A percentile compares a stretch with the other conserved stretches of the same genome.
These are phyloP conservation scores for Psilocybe cyanescens DNA, from an alignment of 768 basidiomycete species.

Conservation along the genomic window DNA sequence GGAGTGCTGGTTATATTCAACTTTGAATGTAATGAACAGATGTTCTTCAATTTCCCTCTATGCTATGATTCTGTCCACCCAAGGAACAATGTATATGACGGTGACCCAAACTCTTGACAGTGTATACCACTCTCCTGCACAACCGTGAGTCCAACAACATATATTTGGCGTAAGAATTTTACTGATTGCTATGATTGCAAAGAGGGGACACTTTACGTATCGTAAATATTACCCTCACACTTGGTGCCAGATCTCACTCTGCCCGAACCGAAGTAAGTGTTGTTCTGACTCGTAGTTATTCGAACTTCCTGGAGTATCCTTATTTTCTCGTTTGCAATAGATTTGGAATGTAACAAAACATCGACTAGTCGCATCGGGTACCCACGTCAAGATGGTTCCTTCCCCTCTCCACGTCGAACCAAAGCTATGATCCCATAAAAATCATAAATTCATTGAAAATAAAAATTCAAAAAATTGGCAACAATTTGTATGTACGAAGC, in stretches of 20 bases:
- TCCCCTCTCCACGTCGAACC: constrained; percentile 23
- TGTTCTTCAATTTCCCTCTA: background rate
- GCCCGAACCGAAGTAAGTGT: constrained; percentile 50
- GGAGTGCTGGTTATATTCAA: background rate
- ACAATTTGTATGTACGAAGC: background rate
- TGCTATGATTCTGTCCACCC: constrained; percentile 12
- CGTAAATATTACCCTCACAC: constrained; percentile 52
- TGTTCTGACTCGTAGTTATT: background rate
- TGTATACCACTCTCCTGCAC: constrained; percentile 59
- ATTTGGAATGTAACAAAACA: constrained; percentile 59
- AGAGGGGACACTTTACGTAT: constrained; percentile 57
- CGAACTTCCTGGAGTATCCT: background rate
- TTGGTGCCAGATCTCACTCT: constrained; percentile 51
- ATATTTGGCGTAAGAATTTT: background rate
- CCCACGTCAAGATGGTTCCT: constrained; percentile 58
- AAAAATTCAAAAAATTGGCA: no score
- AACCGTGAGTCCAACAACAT: constrained; percentile 37
- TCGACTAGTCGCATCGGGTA: constrained; percentile 56
- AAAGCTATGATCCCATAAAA: background rate
- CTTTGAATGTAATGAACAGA: background rate
- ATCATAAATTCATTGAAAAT: background rate
- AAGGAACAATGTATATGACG: constrained; percentile 24
- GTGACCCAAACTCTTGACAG: constrained; percentile 59
- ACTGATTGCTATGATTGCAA: background rate
- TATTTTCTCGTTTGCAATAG: constrained; percentile 28